Percentiles rank a stretch among this genome's conserved stretches.
These are phyloP conservation scores for Chaetomiaceae sp. DNA, from an alignment of 2,329 filamentous ascomycete genomes.

Conservation along the genomic window DNA sequence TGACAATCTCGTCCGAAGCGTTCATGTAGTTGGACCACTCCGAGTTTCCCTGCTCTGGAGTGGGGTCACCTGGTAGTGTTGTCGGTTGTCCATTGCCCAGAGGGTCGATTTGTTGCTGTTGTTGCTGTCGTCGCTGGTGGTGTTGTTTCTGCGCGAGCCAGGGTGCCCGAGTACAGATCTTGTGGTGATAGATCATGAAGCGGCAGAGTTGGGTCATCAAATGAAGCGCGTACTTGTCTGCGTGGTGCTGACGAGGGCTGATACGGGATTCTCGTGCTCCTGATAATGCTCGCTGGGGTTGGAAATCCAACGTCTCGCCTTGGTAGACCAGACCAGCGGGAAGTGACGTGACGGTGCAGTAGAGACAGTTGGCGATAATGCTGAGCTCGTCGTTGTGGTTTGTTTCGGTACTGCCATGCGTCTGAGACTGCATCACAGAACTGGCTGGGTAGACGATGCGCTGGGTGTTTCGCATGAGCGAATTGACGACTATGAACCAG, in stretches of 20 bases:
- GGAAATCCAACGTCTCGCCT: slow-evolving; percentile 1
- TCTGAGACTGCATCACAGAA: neutral
- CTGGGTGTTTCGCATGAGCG: neutral
- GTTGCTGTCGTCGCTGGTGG: neutral
- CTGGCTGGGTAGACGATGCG: slow-evolving; percentile 1
- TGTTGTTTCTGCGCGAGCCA: neutral
- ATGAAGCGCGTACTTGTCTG: neutral
- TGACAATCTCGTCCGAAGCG: neutral
- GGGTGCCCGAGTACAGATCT: neutral
- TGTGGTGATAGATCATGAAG: slow-evolving; percentile 1
- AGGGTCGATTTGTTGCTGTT: neutral
- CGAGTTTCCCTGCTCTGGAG: neutral
- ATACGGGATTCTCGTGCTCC: no score
- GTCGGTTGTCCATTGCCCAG: neutral
- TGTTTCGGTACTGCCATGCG: neutral
- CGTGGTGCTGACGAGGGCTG: neutral
- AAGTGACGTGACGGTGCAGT: neutral
- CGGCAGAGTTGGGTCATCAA: slow-evolving; percentile 1
- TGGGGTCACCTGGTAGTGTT: neutral
- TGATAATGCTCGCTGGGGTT: neutral
- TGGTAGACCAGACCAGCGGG: neutral
- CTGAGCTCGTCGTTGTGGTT: neutral
- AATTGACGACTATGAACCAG: slow-evolving; percentile 2
- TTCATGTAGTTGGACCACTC: slow-evolving; percentile 3
- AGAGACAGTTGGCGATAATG: neutral